Base-by-base conservation (phyloP, 345 rosid species). In the Mallotus nudiflorus region DNA sequence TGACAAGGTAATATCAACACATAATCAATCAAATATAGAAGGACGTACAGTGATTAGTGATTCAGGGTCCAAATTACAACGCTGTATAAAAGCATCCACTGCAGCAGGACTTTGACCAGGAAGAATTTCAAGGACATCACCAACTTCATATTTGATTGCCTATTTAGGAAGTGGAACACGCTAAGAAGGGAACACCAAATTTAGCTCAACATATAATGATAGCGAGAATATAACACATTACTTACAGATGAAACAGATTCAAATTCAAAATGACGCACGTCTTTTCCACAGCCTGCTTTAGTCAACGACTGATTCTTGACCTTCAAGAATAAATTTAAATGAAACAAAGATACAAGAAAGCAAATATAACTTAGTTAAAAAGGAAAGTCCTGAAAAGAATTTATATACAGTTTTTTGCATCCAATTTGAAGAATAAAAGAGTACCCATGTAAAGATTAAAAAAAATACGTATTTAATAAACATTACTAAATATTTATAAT, bases 251-350 rank as follows among this genome's bases (percentile, higher is more conserved):
- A 84, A 80, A 75, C 79, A 82, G 81, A 92, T 39, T 95, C 93
- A 77, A 95, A 90, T 77, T 92, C 99, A 44, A 95, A 89, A 81
- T 90, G 97, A 46, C 83, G 92, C 67, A 95, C 97, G 82, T 90
- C 97, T 81, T 87, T 95, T 71, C 86, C 88, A 64, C 82, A 70
- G 62, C 80, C 88, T 65, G 53, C 75, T 66, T 78, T 86, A 63
- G 92, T 82, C 88, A 92, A 80, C 29, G 74, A 79, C 63, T 80
- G 77, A 71, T 87, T 95, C 72, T 80, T 86, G 37, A 81, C 77
- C 99, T 90, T 49, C 69, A 82, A 25, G 59, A 65, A 65, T 42
- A 73, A 66, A 49, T 14, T 37, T 33, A 53, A 61, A 67, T 42
- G 49, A 54, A 51, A 20, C 48, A 16, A 52, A 52, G 29, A 55